Evolutionary conservation across 2,329 filamentous ascomycete species (phyloP).

Genomic region (Neofusicoccum cordaticola): DNA sequence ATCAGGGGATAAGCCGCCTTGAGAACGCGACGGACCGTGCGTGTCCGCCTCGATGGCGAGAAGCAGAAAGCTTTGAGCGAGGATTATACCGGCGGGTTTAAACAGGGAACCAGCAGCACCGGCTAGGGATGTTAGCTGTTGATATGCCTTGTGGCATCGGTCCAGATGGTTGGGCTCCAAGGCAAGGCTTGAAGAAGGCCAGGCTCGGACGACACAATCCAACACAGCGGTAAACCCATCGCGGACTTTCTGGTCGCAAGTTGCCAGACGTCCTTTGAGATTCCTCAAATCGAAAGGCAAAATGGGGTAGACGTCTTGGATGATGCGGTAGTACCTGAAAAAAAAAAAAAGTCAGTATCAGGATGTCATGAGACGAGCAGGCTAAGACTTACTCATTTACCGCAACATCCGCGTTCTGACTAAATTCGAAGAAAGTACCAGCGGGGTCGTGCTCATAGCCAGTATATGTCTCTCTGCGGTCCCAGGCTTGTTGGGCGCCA

Average conservation of each 20-base stretch:
- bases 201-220: constrained; percentile 33
- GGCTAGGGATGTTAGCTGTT: constrained; percentile 25
- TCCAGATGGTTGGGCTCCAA: constrained; percentile 11
- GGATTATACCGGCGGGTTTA: constrained; percentile 34
- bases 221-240: constrained; percentile 36
- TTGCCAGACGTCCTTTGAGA: constrained; percentile 31
- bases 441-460: constrained; percentile 22
- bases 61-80: constrained; percentile 28
- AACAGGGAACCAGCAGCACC: constrained; percentile 26
- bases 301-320: constrained; percentile 35
- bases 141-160: constrained; percentile 22
- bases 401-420: constrained; percentile 23
- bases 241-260: constrained; percentile 34
- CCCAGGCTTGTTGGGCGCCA: constrained; percentile 25
- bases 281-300: constrained; percentile 31
- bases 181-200: constrained; percentile 24
- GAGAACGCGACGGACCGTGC: constrained; percentile 29
- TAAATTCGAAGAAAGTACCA: constrained; percentile 26
- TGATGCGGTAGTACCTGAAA: constrained; percentile 34
- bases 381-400: not conserved
- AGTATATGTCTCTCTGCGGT: constrained; percentile 20
- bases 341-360: no score
- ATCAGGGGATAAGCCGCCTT: constrained; percentile 20
- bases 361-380: not conserved
- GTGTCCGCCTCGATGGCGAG: constrained; percentile 34